phyloP scores from a whole-genome alignment of 192 early-diverging fungal species.

The Jimgerdemannia flammicorona region DNA sequence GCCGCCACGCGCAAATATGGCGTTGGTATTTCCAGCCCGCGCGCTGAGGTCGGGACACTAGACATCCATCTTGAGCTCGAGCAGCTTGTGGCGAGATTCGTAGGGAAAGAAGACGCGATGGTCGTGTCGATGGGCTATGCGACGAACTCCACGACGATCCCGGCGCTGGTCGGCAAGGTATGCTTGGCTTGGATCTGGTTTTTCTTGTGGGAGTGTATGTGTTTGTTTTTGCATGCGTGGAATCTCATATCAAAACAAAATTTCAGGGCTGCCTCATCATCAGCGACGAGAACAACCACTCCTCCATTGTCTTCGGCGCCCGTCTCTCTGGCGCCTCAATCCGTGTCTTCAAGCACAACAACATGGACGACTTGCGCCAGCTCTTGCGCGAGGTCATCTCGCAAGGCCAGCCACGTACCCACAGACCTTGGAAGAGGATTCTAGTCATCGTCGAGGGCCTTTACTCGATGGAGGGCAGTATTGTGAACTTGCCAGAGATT shows the following conservation, averaged over 20 bases:
- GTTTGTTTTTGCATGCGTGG: background rate
- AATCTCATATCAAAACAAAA: background rate
- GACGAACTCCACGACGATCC: constrained; percentile 85
- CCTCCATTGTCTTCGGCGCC: constrained; percentile 82
- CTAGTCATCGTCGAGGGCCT: constrained; percentile 87
- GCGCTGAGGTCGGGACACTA: constrained; percentile 60
- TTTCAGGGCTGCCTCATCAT: constrained; percentile 76
- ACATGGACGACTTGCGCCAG: constrained; percentile 61
- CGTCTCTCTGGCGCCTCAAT: constrained; percentile 80
- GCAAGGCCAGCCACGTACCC: constrained; percentile 87
- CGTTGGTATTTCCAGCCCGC: constrained; percentile 51
- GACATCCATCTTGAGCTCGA: constrained; percentile 71
- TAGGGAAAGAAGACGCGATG: constrained; percentile 80
- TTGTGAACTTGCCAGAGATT: constrained; percentile 74
- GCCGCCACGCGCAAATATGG: constrained; percentile 58
- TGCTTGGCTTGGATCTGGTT: too few relatives aligned
- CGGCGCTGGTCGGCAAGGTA: constrained; percentile 65
- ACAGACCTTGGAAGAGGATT: constrained; percentile 95
- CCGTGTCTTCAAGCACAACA: constrained; percentile 85
- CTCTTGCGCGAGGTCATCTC: constrained; percentile 77
- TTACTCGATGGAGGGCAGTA: constrained; percentile 91
- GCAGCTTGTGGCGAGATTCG: constrained; percentile 70
- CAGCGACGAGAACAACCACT: constrained; percentile 87
- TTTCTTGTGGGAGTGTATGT: background rate
- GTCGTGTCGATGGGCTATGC: constrained; percentile 89